Base-by-base conservation (phyloP, 2,329 filamentous ascomycete genomes). In the Scedosporium dehoogii region DNA sequence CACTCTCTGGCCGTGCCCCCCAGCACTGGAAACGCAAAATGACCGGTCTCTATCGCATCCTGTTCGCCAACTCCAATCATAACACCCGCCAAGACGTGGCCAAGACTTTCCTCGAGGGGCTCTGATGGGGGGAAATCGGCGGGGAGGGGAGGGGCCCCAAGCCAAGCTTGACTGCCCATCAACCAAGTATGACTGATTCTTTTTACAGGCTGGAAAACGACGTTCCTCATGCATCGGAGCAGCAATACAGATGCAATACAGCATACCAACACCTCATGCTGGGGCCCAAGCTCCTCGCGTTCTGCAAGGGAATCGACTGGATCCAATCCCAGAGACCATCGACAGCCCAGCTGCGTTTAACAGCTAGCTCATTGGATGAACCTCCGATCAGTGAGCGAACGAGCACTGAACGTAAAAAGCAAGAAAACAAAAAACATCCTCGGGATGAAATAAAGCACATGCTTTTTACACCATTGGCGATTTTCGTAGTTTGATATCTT, bases 261-360 rank as follows among this genome's bases (percentile, higher is more conserved):
- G 7, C 1, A 33, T 48, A 23, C 23, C 12, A 14, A 7, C 51
- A 25, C 18, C 18, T 55, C 12, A 55, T 23, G 18, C 7, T 23
- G 18, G 51, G 51, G 51, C 51, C 51, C 51, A 55, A 55, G 51
- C 51, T 55, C 51, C 51, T 55, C 51, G 51, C 51, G 51, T 55
- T 55, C 51, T 55, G 51, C 21, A 55, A 55, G 51, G 51, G 51
- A 55, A 55, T 9, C 51, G 1, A 27, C 18, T 27, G 7, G 18
- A 55, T 29, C 51, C 51, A 55, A 55, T 55, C 51, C 51, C 5
- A 23, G 23, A 55, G 18, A 55, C 1, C 51, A 55, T 18, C 18
- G 6, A 16, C 51, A 55, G 23, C 51, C 51, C 23, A 55, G 23
- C 51, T 23, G 51, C 51, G 12, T 18, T 10, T 23, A 16, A 10